A percentile compares a stretch with the other conserved stretches of the same genome.
Conservation (phyloP, 2,329 filamentous ascomycete genomes). For the Amauroascus verrucosus region DNA sequence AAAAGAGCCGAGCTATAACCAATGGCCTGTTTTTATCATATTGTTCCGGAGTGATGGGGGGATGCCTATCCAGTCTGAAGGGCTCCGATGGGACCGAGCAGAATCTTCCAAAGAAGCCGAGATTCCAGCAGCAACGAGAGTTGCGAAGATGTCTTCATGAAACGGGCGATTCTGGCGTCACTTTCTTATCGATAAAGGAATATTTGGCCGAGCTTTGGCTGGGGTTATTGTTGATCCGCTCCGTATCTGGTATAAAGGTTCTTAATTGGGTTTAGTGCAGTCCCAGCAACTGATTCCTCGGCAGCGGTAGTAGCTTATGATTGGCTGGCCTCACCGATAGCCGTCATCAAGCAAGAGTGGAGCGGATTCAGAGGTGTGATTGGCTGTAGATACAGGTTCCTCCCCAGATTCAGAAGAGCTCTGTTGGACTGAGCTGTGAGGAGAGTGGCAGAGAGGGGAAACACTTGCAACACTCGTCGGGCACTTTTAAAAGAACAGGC, state of each 20-base stretch:
- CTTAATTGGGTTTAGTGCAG: slow-evolving; percentile 1
- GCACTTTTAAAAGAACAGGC: neutral
- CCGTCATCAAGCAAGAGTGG: neutral
- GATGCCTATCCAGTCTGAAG: too few species aligned
- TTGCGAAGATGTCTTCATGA: neutral
- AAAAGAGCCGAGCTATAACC: too few species aligned
- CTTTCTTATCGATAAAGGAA: neutral
- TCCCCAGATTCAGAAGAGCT: slow-evolving; percentile 6
- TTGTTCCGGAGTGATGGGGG: too few species aligned
- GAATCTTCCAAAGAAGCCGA: neutral
- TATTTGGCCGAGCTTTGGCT: neutral
- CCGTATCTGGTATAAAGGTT: neutral
- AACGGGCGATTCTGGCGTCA: neutral
- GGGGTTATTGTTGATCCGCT: slow-evolving; percentile 1
- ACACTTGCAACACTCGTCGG: neutral
- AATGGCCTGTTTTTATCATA: too few species aligned
- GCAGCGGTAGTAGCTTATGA: neutral
- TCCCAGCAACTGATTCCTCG: neutral
- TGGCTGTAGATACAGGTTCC: slow-evolving; percentile 1
- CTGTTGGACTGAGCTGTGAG: neutral
- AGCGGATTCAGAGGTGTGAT: neutral
- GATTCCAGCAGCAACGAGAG: neutral
- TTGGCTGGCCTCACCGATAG: slow-evolving; percentile 4
- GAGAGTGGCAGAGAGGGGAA: slow-evolving; percentile 3
- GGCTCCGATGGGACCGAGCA: neutral